Percentiles rank a stretch among this genome's conserved stretches.
Conservation (phyloP, 2,329 filamentous ascomycete species). For the Fusarium xylarioides region DNA sequence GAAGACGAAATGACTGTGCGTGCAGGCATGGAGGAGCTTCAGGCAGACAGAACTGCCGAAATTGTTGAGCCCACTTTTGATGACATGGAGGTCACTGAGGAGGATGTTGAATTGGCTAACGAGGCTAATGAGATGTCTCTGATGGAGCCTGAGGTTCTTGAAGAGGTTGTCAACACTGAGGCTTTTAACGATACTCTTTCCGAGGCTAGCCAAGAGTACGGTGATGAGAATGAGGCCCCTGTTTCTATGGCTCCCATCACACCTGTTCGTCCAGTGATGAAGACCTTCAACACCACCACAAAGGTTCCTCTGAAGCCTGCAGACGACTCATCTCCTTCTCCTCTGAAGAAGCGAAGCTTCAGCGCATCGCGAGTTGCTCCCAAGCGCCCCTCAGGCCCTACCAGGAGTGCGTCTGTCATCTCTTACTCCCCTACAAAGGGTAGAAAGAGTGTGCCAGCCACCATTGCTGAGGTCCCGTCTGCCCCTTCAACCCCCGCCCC, state of each 20-base stretch:
- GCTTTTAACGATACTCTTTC: constrained; percentile 62
- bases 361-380: constrained; percentile 59
- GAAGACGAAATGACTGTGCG: constrained; percentile 66
- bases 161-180: constrained; percentile 47
- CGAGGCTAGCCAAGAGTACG: constrained; percentile 72
- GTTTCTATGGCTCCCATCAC: constrained; percentile 62
- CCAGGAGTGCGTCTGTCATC: constrained; percentile 61
- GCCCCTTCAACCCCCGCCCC: constrained; percentile 47
- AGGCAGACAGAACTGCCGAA: constrained; percentile 30
- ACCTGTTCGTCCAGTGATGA: constrained; percentile 62
- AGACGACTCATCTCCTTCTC: constrained; percentile 63
- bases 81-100: constrained; percentile 59
- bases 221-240: constrained; percentile 70
- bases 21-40: constrained; percentile 32
- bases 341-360: constrained; percentile 60
- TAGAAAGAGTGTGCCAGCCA: constrained; percentile 41
- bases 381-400: constrained; percentile 54
- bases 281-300: constrained; percentile 73
- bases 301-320: constrained; percentile 80
- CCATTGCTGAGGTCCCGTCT: constrained; percentile 33
- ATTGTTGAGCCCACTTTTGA: constrained; percentile 51
- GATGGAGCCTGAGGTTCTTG: constrained; percentile 55
- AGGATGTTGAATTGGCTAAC: constrained; percentile 65
- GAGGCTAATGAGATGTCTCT: constrained; percentile 70
- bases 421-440: constrained; percentile 64